phyloP scores from a whole-genome alignment of 176 grass and related monocot genomes.

The Pontederia crassipes region DNA sequence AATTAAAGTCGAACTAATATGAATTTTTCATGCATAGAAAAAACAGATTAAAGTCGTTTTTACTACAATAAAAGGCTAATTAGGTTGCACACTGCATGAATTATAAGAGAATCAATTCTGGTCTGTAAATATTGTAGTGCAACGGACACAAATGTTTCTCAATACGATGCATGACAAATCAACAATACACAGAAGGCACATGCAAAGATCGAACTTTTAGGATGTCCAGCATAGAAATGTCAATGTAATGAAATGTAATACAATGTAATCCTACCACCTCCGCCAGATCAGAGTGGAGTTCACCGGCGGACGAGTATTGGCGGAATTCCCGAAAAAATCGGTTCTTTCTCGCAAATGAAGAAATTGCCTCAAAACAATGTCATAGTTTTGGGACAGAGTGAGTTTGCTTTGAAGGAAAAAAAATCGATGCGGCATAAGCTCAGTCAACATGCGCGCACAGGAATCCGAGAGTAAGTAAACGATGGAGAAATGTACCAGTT shows the following conservation, averaged over 20 bases:
- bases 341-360: slow-evolving; percentile 60
- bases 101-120: no score
- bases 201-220: no score
- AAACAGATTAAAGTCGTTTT: no score
- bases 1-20: no score
- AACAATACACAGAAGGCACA: no score
- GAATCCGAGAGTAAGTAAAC: neutral
- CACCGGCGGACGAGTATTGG: slow-evolving; percentile 2
- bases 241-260: neutral
- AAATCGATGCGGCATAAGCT: neutral
- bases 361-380: slow-evolving; percentile 72
- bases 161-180: no score
- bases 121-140: no score
- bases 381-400: slow-evolving; percentile 60
- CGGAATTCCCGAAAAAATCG: neutral
- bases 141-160: no score
- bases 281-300: slow-evolving; percentile 25
- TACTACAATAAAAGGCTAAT: no score
- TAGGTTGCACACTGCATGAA: no score
- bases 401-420: slow-evolving; percentile 26
- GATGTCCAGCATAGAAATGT: no score
- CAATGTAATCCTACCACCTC: slow-evolving; percentile 21
- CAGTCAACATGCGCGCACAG: neutral
- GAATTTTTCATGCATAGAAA: no score
- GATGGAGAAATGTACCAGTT: slow-evolving; percentile 15